Evolutionary conservation across 1,284 basidiomycete species (phyloP).

Genomic region (Ceratobasidium sp.): DNA sequence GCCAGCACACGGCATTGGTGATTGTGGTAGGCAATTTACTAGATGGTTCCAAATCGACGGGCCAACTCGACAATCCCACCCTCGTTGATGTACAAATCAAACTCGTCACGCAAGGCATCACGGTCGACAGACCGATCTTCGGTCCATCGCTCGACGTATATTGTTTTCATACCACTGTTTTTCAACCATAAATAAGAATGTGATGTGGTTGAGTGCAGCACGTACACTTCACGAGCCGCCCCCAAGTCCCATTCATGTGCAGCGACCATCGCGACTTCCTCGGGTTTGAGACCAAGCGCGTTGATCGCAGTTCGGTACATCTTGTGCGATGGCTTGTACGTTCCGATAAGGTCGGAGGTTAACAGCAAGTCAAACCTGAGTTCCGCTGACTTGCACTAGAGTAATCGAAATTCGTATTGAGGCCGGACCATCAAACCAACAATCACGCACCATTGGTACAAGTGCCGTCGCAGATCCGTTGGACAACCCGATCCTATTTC

Average conservation of each 20-base stretch:
- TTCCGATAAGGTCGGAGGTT: constrained; percentile 46
- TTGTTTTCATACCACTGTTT: constrained; percentile 48
- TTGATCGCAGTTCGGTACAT: constrained; percentile 47
- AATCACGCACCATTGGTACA: constrained; percentile 43
- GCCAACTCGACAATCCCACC: constrained; percentile 45
- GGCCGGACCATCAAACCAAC: neutral
- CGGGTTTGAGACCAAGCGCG: constrained; percentile 43
- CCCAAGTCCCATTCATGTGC: constrained; percentile 48
- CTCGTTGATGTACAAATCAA: constrained; percentile 45
- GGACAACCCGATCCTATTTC: constrained; percentile 43
- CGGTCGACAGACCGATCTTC: constrained; percentile 45
- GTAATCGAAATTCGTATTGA: neutral
- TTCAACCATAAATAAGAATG: too few relatives aligned
- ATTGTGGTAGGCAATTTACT: neutral
- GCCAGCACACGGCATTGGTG: too few relatives aligned
- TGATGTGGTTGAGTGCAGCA: too few relatives aligned
- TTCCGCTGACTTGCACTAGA: constrained; percentile 45
- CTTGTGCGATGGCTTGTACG: constrained; percentile 48
- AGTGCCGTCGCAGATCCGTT: constrained; percentile 44
- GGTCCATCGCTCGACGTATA: constrained; percentile 48
- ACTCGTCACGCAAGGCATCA: constrained; percentile 38
- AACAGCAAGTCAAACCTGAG: constrained; percentile 47
- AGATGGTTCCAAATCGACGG: constrained; percentile 38
- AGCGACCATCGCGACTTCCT: constrained; percentile 49
- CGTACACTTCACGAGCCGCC: constrained; percentile 47